Percentiles rank a stretch among this genome's conserved stretches.
These are phyloP conservation scores for Macrophomina tecta DNA, from an alignment of 2,329 filamentous ascomycete species.

Conservation along the genomic window DNA sequence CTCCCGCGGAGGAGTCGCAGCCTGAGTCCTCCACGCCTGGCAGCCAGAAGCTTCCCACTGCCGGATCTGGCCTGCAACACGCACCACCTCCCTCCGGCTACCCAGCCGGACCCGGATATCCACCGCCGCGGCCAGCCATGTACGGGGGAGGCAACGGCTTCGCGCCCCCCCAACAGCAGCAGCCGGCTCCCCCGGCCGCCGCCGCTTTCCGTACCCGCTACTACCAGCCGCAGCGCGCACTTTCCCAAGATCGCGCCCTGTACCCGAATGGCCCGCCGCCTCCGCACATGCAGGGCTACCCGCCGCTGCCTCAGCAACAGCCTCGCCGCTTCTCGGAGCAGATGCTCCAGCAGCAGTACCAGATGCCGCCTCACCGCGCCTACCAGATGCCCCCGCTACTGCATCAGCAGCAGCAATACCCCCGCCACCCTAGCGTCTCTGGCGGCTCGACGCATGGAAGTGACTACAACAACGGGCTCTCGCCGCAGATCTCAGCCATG, in stretches of 20 bases:
- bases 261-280: background rate
- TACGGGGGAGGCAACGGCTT: background rate
- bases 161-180: background rate
- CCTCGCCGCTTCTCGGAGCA: conserved; percentile 22
- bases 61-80: background rate
- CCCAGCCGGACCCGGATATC: background rate
- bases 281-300: background rate
- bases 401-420: background rate
- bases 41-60: background rate
- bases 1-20: background rate
- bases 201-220: background rate
- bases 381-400: conserved; percentile 13
- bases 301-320: background rate
- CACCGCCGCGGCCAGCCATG: background rate
- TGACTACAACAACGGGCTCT: conserved; percentile 1
- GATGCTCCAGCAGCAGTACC: background rate
- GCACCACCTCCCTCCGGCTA: background rate
- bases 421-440: conserved; percentile 1
- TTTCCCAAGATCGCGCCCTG: conserved; percentile 14
- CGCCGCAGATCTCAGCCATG: conserved; percentile 16
- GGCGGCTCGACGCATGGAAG: background rate
- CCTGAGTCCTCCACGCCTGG: background rate
- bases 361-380: background rate
- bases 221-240: conserved; percentile 5
- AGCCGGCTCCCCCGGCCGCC: background rate